These are phyloP conservation scores for Beauveria australis DNA, from an alignment of 2,329 filamentous ascomycete genomes.

Conservation along the genomic window DNA sequence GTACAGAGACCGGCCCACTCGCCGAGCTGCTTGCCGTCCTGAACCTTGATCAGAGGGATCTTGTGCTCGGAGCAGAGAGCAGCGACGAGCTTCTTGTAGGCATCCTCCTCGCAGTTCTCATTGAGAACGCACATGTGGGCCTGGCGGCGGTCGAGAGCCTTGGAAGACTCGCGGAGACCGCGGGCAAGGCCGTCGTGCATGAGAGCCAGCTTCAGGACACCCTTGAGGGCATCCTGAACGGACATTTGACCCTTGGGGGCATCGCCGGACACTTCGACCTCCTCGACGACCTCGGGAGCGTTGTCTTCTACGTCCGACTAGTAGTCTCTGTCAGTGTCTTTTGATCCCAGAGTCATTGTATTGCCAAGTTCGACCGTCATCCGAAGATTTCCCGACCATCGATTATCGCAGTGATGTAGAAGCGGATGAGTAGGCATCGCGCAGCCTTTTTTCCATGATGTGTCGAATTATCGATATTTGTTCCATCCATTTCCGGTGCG, in stretches of 20 bases:
- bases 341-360: neutral
- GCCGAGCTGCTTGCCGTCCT: constrained; percentile 98
- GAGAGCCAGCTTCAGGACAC: constrained; percentile 94
- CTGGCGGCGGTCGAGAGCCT: constrained; percentile 96
- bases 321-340: constrained; percentile 14
- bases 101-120: constrained; percentile 99
- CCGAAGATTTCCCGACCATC: neutral
- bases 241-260: constrained; percentile 91
- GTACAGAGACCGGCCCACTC: constrained; percentile 99
- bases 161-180: constrained; percentile 95
- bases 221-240: constrained; percentile 97
- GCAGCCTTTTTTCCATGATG: neutral
- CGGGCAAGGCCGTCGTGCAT: constrained; percentile 99
- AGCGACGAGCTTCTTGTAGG: constrained; percentile 99
- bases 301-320: constrained; percentile 99
- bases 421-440: neutral
- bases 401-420: neutral
- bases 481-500: neutral
- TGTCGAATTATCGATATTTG: neutral
- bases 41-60: constrained; percentile 99
- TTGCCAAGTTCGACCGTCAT: neutral
- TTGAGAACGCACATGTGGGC: constrained; percentile 99
- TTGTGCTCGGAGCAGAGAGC: constrained; percentile 99
- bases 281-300: constrained; percentile 72
- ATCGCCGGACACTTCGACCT: constrained; percentile 95